Base-by-base conservation (phyloP, 371 early-diverging fungal genomes). In the Lichtheimia hyalospora region DNA sequence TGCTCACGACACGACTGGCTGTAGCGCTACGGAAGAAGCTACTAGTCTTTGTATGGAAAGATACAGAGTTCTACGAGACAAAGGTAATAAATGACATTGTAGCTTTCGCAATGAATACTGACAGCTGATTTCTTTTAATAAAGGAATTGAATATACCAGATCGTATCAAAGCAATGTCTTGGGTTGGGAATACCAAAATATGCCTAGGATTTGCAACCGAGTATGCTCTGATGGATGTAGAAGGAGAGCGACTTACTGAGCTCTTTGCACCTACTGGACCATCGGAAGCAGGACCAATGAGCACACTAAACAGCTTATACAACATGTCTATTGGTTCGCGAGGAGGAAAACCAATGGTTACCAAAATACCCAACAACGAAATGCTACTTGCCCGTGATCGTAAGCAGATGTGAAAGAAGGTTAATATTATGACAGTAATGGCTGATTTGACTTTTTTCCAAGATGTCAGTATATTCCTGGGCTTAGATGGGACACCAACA, bases 31-130 rank as follows among this genome's bases (percentile, higher is more conserved):
- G 83, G 52, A 84, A 85, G 62, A 87, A 82, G 66, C 68, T 92
- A 15, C 57, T 89, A 23, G 86, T 92, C 23, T 86, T 87, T 72
- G 84, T 87, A 5, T 92, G 92, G 92, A 81, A 86, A 51, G 92
- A 92, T 67, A 85, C 89, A 5, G 89, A 90, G 58, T 91, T 89
- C 59, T 69, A 52, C 24, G 82, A 83, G 49, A 83, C 85, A 21
- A 83, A 81, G 69, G 84, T 76, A 49, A 66, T 10, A 8, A 1
- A 49, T 51, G 18, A 41, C 10, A 15, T 50, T 21, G 16, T 27
- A 27, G 3, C 7, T 27, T 27, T 27, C 27, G 27, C 5, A 27
- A 27, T 27, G 27, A 27, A 34, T 8, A 34, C 8, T 34, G 10
- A 34, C 34, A 25, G 25, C 25, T 25, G 5, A 34, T 34, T 8